phyloP scores from a whole-genome alignment of 2,329 filamentous ascomycete genomes.

The Pseudogymnoascus sp. region DNA sequence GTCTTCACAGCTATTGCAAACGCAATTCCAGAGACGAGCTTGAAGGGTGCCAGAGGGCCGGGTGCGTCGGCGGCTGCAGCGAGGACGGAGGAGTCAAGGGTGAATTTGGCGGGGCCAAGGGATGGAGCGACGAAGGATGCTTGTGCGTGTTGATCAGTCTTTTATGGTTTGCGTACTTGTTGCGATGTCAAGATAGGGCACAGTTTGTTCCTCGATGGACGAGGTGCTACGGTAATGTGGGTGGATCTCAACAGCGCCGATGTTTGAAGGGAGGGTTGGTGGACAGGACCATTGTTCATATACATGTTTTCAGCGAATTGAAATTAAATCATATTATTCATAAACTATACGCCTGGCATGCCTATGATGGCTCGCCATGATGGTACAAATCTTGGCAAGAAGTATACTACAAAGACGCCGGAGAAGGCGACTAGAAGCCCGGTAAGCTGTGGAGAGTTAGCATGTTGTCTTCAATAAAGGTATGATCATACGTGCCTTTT shows the following conservation, averaged over 20 bases:
- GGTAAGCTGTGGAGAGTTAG: conserved; percentile 33
- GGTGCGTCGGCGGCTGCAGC: conserved; percentile 48
- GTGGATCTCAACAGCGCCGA: background rate
- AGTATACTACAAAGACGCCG: conserved; percentile 43
- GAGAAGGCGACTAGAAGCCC: conserved; percentile 40
- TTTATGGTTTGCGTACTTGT: background rate
- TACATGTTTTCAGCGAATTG: conserved; percentile 7
- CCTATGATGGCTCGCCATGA: conserved; percentile 40
- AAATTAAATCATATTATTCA: conserved; percentile 8
- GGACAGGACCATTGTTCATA: background rate
- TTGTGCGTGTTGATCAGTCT: conserved; percentile 64
- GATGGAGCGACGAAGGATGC: conserved; percentile 77
- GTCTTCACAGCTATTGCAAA: conserved; percentile 98
- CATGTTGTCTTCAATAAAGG: background rate
- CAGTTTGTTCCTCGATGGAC: conserved; percentile 14
- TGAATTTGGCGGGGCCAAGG: conserved; percentile 70
- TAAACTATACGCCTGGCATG: conserved; percentile 31
- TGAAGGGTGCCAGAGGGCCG: conserved; percentile 78
- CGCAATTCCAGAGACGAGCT: conserved; percentile 90
- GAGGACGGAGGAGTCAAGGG: conserved; percentile 56
- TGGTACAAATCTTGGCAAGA: conserved; percentile 38
- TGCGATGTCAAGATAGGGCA: conserved; percentile 3
- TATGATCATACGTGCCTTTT: conserved; percentile 58
- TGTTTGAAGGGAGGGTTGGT: background rate
- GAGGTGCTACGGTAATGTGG: background rate